Conservation (phyloP, 2,329 filamentous ascomycete species). For the Pseudocercospora eumusae region DNA sequence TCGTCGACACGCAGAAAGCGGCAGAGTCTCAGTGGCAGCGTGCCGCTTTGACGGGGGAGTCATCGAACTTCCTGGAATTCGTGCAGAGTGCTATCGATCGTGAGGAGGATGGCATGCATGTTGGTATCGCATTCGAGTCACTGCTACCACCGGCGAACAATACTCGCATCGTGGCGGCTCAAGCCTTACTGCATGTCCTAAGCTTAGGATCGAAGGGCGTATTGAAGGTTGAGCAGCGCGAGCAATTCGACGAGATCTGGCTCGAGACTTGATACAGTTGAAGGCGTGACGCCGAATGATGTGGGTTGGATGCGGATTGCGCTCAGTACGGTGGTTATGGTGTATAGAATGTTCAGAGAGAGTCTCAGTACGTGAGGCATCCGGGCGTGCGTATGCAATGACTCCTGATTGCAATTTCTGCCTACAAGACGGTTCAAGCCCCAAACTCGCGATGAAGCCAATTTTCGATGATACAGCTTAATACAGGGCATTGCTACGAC, state of each 20-base stretch:
- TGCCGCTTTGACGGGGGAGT: constrained; percentile 59
- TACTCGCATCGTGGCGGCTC: constrained; percentile 64
- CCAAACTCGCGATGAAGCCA: no score
- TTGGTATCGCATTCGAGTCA: constrained; percentile 64
- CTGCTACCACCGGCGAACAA: constrained; percentile 63
- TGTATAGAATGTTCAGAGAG: no score
- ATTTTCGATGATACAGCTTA: no score
- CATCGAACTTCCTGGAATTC: constrained; percentile 64
- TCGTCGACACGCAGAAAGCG: constrained; percentile 54
- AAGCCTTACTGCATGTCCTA: constrained; percentile 75
- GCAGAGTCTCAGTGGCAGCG: constrained; percentile 52
- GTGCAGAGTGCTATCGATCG: constrained; percentile 50
- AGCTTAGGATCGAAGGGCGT: constrained; percentile 57
- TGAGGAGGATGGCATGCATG: neutral
- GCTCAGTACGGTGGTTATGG: no score
- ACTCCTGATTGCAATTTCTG: no score
- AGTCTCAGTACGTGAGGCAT: no score
- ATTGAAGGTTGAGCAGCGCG: constrained; percentile 56
- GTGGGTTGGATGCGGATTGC: no score
- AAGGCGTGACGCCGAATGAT: no score
- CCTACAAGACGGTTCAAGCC: no score
- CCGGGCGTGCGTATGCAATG: no score
- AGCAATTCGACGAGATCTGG: constrained; percentile 42
- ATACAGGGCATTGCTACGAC: no score
- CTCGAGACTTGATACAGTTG: constrained; percentile 13